Evolutionary conservation across 768 basidiomycete species (phyloP).

Genomic region (Boletus rubescentipes): DNA sequence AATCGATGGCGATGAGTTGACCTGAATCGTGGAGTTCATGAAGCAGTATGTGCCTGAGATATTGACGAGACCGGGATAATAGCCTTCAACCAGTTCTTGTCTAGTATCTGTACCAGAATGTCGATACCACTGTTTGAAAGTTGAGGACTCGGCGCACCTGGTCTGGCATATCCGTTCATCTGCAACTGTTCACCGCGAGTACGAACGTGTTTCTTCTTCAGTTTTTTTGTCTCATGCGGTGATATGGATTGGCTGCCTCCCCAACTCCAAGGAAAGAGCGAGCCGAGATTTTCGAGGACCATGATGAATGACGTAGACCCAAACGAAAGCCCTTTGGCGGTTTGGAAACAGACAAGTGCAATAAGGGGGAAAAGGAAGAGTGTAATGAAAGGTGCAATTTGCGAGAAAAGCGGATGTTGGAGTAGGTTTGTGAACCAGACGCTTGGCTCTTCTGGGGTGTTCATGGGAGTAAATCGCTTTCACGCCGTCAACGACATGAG

Average conservation of each 20-base stretch:
- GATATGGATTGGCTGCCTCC: slow-evolving; percentile 29
- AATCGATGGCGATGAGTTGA: slow-evolving; percentile 24
- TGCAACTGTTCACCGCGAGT: slow-evolving; percentile 59
- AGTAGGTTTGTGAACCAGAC: slow-evolving; percentile 40
- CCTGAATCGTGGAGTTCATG: slow-evolving; percentile 96
- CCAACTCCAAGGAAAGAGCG: slow-evolving; percentile 66
- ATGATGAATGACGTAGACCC: slow-evolving; percentile 35
- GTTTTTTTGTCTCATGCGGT: slow-evolving; percentile 41
- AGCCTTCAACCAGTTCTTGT: slow-evolving; percentile 35
- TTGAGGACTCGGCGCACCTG: slow-evolving; percentile 24
- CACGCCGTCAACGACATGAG: slow-evolving; percentile 31
- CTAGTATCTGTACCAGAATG: slow-evolving; percentile 19
- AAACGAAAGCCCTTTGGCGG: slow-evolving; percentile 31
- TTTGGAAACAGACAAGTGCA: slow-evolving; percentile 32
- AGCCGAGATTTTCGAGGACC: slow-evolving; percentile 60
- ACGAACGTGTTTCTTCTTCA: slow-evolving; percentile 49
- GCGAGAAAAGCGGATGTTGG: slow-evolving; percentile 45
- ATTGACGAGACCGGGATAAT: slow-evolving; percentile 92
- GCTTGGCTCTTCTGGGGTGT: slow-evolving; percentile 40
- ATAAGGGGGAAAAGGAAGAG: slow-evolving; percentile 45
- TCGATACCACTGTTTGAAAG: neutral
- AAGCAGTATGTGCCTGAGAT: slow-evolving; percentile 96
- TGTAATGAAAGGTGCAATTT: slow-evolving; percentile 56
- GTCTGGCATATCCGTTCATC: slow-evolving; percentile 35
- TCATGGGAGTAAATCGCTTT: slow-evolving; percentile 39